phyloP scores from a whole-genome alignment of 2,329 filamentous ascomycete species.

The Ceratocystis colombiana region DNA sequence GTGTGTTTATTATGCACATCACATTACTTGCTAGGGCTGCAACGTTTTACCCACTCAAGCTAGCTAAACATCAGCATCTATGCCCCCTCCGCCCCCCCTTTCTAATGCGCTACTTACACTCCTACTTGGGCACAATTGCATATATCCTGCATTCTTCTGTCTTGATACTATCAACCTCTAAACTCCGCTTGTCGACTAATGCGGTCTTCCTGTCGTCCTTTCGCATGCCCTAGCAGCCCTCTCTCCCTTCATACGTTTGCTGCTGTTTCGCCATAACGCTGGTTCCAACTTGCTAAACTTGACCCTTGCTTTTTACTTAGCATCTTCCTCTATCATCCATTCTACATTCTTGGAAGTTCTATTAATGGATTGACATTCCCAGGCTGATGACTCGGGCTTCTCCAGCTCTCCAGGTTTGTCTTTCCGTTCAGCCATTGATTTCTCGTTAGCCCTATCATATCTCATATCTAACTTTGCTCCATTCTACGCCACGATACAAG shows the following conservation, averaged over 20 bases:
- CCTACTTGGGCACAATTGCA: background rate
- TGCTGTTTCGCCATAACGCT: background rate
- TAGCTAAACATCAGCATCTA: too few species aligned
- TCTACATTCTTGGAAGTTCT: background rate
- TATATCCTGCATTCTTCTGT: conserved; percentile 9
- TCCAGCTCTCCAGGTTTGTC: background rate
- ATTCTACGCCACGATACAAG: background rate
- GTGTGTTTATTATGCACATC: too few species aligned
- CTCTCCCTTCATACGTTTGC: background rate
- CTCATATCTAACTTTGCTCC: background rate
- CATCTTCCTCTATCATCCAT: background rate
- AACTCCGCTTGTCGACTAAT: conserved; percentile 7
- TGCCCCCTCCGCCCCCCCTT: too few species aligned
- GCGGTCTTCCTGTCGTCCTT: background rate
- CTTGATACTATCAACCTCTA: conserved; percentile 7
- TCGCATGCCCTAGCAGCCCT: background rate
- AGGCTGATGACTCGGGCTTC: background rate
- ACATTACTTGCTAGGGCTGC: too few species aligned
- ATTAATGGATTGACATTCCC: too few species aligned
- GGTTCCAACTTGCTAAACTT: background rate
- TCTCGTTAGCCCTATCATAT: background rate
- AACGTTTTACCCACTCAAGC: too few species aligned
- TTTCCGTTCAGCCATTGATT: background rate
- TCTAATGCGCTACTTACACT: conserved; percentile 6
- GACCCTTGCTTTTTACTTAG: background rate